A percentile compares a stretch with the other conserved stretches of the same genome.
These are phyloP conservation scores for Exophiala sideris DNA, from an alignment of 2,329 filamentous ascomycete species.

Conservation along the genomic window DNA sequence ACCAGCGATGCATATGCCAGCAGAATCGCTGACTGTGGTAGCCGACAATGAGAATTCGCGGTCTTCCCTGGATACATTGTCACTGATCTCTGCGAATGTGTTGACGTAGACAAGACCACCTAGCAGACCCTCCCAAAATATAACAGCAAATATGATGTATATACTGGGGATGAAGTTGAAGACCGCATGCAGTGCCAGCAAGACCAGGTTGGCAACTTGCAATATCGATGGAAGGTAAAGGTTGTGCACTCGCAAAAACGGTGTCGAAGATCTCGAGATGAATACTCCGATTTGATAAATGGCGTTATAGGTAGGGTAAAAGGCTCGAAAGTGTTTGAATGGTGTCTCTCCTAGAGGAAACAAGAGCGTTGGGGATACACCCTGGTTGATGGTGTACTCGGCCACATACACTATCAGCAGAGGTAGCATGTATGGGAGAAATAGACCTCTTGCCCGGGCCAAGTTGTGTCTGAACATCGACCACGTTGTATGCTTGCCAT, in stretches of 20 bases:
- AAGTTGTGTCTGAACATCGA: conserved; percentile 53
- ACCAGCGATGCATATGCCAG: conserved; percentile 82
- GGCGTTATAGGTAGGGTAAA: conserved; percentile 92
- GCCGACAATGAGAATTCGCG: conserved; percentile 89
- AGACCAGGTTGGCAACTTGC: conserved; percentile 71
- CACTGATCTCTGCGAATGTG: conserved; percentile 90
- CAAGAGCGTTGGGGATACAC: conserved; percentile 81
- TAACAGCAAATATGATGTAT: conserved; percentile 76
- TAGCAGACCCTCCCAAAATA: conserved; percentile 92
- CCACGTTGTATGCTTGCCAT: conserved; percentile 27
- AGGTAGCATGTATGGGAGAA: conserved; percentile 83
- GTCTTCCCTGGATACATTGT: conserved; percentile 71
- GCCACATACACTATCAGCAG: conserved; percentile 89
- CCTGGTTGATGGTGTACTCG: conserved; percentile 97
- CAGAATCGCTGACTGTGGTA: conserved; percentile 88
- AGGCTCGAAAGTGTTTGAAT: conserved; percentile 76
- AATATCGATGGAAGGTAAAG: conserved; percentile 80
- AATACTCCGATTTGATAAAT: conserved; percentile 96
- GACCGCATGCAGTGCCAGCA: conserved; percentile 74
- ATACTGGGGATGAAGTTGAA: conserved; percentile 79
- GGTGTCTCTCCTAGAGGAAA: conserved; percentile 76
- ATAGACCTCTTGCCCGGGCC: conserved; percentile 63
- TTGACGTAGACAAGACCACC: conserved; percentile 94
- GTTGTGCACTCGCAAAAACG: conserved; percentile 75
- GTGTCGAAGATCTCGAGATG: conserved; percentile 84